Evolutionary conservation across 1,284 basidiomycete genomes (phyloP), one percentile per base, ranked within the genome.

Genomic region (Leccinum pachyderme): DNA sequence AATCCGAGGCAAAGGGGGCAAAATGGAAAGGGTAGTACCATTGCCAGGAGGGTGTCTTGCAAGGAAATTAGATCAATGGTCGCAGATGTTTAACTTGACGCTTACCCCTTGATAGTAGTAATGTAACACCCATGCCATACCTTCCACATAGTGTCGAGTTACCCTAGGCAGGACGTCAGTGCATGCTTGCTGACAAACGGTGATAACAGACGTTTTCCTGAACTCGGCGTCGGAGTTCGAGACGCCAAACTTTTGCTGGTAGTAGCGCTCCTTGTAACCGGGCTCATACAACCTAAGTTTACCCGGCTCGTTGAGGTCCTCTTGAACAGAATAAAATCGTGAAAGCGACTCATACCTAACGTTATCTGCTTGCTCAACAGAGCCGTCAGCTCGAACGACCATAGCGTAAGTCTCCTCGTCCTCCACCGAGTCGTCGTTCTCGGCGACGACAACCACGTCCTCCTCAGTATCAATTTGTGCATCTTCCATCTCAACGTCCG

Each of bases 11-110:
- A 70, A 99, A 99, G 1, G 97, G 97, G 5, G 97, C 94, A 71
- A 96, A 99, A 74, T 99, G 96, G 69, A 92, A 97, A 0, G 97
- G 97, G 70, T 98, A 99, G 74, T 90, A 99, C 97, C 97, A 99
- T 66, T 95, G 87, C 97, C 97, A 99, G 1, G 95, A 96, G 4
- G 96, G 94, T n/a, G 90, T 86, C 91, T 93, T 55, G 31, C 55
- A 45, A 31, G 58, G 27, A 49, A 59, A 41, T 55, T 54, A 55
- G 51, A 49, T 61, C 45, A 65, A 53, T 49, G 46, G 1, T 51
- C 32, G 44, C 13, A 50, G 5, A 33, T 8, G 28, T 29, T 39
- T 31, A 27, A 22, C 46, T 58, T 48, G 12, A 49, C 47, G 52
- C 56, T 41, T 32, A 78, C 93, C 61, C 97, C 97, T 81, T 98